Evolutionary conservation across 768 basidiomycete genomes (phyloP).

Genomic region (Lactarius hengduanensis): DNA sequence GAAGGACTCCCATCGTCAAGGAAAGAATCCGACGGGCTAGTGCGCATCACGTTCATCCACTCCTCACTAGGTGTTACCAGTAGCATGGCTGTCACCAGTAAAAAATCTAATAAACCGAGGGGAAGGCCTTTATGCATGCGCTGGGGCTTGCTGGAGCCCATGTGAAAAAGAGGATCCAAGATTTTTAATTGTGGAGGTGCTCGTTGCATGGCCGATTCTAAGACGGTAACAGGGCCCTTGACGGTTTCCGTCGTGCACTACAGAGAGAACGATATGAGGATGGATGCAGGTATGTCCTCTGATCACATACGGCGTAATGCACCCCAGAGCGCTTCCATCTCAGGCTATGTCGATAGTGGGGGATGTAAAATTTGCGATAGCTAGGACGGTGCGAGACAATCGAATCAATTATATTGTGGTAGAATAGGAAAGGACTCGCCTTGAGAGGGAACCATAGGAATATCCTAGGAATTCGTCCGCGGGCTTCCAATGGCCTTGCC

Average conservation of each 20-base stretch:
- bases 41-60: conserved; percentile 35
- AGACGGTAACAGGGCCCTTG: conserved; percentile 62
- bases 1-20: not conserved
- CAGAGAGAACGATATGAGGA: not conserved
- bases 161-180: conserved; percentile 59
- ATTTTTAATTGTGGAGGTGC: conserved; percentile 54
- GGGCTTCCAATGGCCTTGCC: conserved; percentile 54
- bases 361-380: conserved; percentile 65
- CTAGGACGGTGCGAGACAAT: conserved; percentile 35
- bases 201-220: conserved; percentile 52
- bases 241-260: conserved; percentile 63
- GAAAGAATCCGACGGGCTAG: conserved; percentile 4
- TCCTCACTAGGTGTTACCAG: conserved; percentile 69
- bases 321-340: conserved; percentile 68
- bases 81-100: conserved; percentile 64
- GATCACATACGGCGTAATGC: conserved; percentile 39
- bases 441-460: conserved; percentile 44
- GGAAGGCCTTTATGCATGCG: conserved; percentile 66
- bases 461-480: conserved; percentile 57
- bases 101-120: conserved; percentile 65
- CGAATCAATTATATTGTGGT: conserved; percentile 7
- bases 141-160: conserved; percentile 49
- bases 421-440: conserved; percentile 40
- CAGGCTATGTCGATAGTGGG: conserved; percentile 57
- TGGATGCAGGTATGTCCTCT: conserved; percentile 3